These are phyloP conservation scores for Diversispora epigaea DNA, from an alignment of 192 early-diverging fungal species.

Conservation along the genomic window DNA sequence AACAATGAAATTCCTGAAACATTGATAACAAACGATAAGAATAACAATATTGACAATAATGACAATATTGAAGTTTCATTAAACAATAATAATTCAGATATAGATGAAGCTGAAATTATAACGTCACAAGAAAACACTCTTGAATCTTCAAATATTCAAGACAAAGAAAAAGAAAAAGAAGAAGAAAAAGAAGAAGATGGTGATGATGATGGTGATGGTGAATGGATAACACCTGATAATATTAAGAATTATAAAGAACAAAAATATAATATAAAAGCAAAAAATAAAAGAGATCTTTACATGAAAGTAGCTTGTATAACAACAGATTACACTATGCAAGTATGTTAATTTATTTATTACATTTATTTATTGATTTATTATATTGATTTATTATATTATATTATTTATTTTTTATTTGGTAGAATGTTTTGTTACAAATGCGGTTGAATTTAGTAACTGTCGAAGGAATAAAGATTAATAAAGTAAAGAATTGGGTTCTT, in stretches of 20 bases:
- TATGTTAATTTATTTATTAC: not conserved
- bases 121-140: no score
- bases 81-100: not conserved
- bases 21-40: no score
- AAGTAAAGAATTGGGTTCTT: constrained; percentile 84
- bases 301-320: constrained; percentile 31
- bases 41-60: no score
- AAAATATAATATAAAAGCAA: not conserved
- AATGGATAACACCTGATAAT: constrained; percentile 32
- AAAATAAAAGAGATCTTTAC: constrained; percentile 9
- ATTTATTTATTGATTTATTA: constrained; percentile 4
- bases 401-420: not conserved
- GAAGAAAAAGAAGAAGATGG: constrained; percentile 8
- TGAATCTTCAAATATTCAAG: not conserved
- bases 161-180: constrained; percentile 14
- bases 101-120: no score
- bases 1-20: no score
- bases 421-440: constrained; percentile 96
- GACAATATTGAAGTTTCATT: no score
- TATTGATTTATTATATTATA: not conserved
- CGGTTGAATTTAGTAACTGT: constrained; percentile 77
- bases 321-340: constrained; percentile 26
- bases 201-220: constrained; percentile 23
- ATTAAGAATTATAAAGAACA: constrained; percentile 18
- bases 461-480: constrained; percentile 76